phyloP scores from a whole-genome alignment of 768 basidiomycete species.

The Mycena chlorophos region DNA sequence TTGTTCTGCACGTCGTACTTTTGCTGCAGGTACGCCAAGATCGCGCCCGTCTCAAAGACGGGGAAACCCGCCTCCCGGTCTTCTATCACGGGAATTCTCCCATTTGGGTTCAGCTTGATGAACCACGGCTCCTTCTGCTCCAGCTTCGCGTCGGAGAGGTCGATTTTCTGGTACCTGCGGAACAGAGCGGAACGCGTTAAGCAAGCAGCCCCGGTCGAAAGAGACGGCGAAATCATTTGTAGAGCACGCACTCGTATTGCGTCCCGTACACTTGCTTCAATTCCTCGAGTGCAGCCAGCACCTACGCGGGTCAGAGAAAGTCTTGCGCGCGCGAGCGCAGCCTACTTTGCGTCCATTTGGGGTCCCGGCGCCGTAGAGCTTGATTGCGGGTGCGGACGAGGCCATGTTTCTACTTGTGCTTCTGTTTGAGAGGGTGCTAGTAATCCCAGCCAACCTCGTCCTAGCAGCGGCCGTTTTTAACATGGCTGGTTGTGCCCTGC shows the following conservation, averaged over 20 bases:
- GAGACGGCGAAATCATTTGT: too few relatives aligned
- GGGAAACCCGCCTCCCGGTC: constrained; percentile 31
- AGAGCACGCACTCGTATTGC: constrained; percentile 36
- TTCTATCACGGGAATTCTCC: constrained; percentile 41
- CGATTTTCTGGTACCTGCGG: constrained; percentile 21
- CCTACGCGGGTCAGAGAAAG: too few relatives aligned
- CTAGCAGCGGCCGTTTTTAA: too few relatives aligned
- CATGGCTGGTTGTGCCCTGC: too few relatives aligned
- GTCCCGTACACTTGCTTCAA: constrained; percentile 43
- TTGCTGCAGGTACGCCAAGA: constrained; percentile 45
- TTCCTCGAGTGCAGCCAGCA: too few relatives aligned
- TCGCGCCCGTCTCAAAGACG: constrained; percentile 47
- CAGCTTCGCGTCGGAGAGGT: constrained; percentile 21
- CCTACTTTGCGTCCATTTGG: constrained; percentile 59
- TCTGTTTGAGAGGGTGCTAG: neutral
- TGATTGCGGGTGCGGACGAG: constrained; percentile 26
- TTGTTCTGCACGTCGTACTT: constrained; percentile 44
- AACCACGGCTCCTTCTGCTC: constrained; percentile 36
- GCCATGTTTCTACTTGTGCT: constrained; percentile 6
- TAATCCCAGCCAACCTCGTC: neutral
- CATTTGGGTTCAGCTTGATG: constrained; percentile 41
- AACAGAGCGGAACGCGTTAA: neutral
- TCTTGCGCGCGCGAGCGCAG: too few relatives aligned
- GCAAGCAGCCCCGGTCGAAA: neutral
- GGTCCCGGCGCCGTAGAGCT: constrained; percentile 48